These are phyloP conservation scores for Trichoderma asperelloides DNA, from an alignment of 495 filamentous ascomycete genomes.

Conservation along the genomic window DNA sequence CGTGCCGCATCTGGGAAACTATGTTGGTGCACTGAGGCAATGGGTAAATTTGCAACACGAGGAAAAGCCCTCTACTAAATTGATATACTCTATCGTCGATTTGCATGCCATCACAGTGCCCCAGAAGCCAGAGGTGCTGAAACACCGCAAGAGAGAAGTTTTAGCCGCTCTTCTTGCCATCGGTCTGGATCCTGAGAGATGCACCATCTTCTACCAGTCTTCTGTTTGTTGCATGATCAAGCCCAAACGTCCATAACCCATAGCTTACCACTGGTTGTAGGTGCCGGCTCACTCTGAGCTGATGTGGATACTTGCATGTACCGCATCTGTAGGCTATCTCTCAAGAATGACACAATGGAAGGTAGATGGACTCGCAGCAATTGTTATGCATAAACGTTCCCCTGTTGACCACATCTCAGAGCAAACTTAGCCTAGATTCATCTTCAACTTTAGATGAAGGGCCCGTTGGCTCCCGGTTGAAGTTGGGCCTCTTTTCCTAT, in stretches of 20 bases:
- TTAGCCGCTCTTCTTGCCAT: constrained; percentile 75
- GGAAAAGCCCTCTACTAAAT: constrained; percentile 40
- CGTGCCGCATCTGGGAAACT: constrained; percentile 92
- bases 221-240: constrained; percentile 29
- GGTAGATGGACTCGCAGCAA: constrained; percentile 35
- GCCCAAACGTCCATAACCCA: not conserved
- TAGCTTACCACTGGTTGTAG: constrained; percentile 25
- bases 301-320: constrained; percentile 93
- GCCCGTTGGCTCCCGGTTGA: constrained; percentile 48
- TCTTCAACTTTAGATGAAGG: constrained; percentile 44
- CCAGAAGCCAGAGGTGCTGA: constrained; percentile 50
- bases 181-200: constrained; percentile 65
- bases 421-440: constrained; percentile 55
- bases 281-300: constrained; percentile 75
- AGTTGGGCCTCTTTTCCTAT: constrained; percentile 92
- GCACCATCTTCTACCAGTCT: constrained; percentile 80
- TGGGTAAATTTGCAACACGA: constrained; percentile 75
- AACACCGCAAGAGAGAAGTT: constrained; percentile 57
- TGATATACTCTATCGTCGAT: constrained; percentile 83
- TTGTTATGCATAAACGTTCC: not conserved
- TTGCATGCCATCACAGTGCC: constrained; percentile 82
- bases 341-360: constrained; percentile 98
- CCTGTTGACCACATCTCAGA: constrained; percentile 33
- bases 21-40: constrained; percentile 80
- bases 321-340: constrained; percentile 80